Percentiles rank a stretch among this genome's conserved stretches.
phyloP scores from a whole-genome alignment of 139 green algal genomes.

The Closterium sp. region DNA sequence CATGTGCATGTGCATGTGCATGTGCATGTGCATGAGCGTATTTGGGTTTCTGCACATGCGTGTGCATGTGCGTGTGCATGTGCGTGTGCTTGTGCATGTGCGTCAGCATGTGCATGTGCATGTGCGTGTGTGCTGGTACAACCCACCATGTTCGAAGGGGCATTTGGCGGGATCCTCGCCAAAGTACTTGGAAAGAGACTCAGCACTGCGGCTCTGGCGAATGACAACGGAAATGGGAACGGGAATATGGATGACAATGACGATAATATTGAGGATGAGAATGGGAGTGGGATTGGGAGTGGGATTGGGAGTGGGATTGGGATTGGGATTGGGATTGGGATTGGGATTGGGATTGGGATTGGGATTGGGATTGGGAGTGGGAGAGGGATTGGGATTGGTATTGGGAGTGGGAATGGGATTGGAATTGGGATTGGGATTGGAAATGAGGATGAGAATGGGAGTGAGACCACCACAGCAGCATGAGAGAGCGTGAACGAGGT shows the following conservation, averaged over 20 bases:
- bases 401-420: background rate
- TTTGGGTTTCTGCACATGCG: background rate
- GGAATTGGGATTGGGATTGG: background rate
- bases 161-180: constrained; percentile 34
- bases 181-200: constrained; percentile 44
- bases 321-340: background rate
- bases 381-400: background rate
- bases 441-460: background rate
- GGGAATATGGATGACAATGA: background rate
- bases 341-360: background rate
- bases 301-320: background rate
- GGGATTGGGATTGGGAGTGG: background rate
- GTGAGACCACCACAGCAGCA: background rate
- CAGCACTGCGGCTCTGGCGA: constrained; percentile 23
- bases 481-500: too few species aligned
- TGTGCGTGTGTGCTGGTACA: background rate
- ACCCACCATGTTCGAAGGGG: background rate
- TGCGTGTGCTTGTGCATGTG: background rate
- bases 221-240: background rate
- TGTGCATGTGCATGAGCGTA: background rate
- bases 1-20: background rate
- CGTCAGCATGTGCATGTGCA: background rate
- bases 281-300: background rate
- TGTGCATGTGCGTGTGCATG: background rate
- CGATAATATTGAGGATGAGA: background rate